Evolutionary conservation across 352 stramenopile genomes (phyloP).

Genomic region (Phytopythium montanum): DNA sequence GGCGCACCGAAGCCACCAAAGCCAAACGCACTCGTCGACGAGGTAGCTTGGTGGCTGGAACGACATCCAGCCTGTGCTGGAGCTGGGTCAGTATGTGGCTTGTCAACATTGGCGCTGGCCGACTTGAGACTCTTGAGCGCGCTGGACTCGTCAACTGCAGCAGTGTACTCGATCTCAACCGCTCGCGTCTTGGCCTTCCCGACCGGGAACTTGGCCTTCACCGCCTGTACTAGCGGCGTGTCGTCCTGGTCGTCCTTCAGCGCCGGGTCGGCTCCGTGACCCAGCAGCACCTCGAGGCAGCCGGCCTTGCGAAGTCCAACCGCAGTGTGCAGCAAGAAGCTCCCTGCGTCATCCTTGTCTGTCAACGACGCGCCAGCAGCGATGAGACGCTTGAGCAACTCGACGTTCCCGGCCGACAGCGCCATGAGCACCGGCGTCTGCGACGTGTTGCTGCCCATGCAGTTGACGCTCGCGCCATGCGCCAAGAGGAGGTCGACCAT

Average conservation of each 20-base stretch:
- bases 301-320: neutral
- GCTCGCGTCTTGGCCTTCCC: neutral
- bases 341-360: neutral
- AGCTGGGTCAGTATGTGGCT: no score
- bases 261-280: neutral
- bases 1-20: no score
- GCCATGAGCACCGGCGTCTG: neutral
- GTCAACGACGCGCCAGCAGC: neutral
- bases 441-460: neutral
- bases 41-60: no score
- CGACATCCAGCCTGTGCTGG: no score
- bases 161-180: neutral
- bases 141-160: neutral
- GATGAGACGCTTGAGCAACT: neutral
- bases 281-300: neutral
- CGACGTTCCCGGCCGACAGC: neutral
- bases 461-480: conserved; percentile 35
- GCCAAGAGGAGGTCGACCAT: conserved; percentile 42
- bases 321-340: neutral
- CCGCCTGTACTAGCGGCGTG: neutral
- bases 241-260: neutral
- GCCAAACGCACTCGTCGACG: no score
- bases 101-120: no score
- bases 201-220: neutral
- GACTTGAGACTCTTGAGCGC: neutral